phyloP scores from a whole-genome alignment of 2,329 filamentous ascomycete species.

The Cordyceps farinosa region DNA sequence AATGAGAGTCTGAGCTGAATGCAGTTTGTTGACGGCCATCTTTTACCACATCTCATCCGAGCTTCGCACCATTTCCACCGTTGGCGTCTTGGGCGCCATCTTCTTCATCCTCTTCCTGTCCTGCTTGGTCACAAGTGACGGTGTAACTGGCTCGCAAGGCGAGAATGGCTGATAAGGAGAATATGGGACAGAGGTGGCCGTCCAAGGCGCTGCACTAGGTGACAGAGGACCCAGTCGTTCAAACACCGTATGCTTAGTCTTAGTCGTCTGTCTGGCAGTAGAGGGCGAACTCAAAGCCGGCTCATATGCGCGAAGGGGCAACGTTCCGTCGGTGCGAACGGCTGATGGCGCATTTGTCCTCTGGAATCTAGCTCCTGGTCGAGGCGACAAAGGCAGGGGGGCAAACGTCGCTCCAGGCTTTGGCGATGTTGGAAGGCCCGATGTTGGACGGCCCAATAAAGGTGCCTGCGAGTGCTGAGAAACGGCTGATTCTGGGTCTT shows the following conservation, averaged over 20 bases:
- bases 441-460: constrained; percentile 47
- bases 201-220: constrained; percentile 57
- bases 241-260: constrained; percentile 64
- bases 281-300: constrained; percentile 51
- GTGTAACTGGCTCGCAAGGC: constrained; percentile 71
- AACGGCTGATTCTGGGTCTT: constrained; percentile 49
- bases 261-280: constrained; percentile 47
- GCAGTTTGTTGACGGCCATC: neutral
- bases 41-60: constrained; percentile 62
- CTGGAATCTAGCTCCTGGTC: constrained; percentile 48
- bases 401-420: constrained; percentile 33
- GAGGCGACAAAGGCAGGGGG: constrained; percentile 48
- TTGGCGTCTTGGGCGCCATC: constrained; percentile 60
- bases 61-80: constrained; percentile 58
- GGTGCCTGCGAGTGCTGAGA: constrained; percentile 50
- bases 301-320: constrained; percentile 62
- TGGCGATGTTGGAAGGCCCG: constrained; percentile 44
- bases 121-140: constrained; percentile 66
- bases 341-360: constrained; percentile 50
- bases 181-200: constrained; percentile 63
- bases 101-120: constrained; percentile 68
- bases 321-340: constrained; percentile 52
- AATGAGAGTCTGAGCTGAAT: neutral
- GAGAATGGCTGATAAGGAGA: constrained; percentile 77
- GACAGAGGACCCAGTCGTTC: constrained; percentile 54